Evolutionary conservation across 371 early-diverging fungal genomes (phyloP).

Genomic region (Globomyces sp.): DNA sequence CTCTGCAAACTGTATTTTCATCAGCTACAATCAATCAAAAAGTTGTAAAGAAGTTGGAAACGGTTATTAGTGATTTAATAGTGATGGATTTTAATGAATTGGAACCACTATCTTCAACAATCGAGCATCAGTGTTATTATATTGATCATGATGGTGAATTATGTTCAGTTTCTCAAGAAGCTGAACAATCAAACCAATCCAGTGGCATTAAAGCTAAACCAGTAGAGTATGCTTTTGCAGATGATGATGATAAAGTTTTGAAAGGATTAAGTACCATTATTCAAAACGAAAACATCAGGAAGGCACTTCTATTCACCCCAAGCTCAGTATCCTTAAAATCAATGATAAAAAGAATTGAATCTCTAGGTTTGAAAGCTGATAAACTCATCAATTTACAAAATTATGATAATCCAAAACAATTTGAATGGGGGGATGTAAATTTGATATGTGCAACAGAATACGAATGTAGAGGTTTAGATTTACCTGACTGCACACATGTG

Average conservation of each 20-base stretch:
- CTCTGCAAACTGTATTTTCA: slow-evolving; percentile 59
- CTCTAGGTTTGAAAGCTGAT: slow-evolving; percentile 31
- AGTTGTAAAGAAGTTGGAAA: too few relatives aligned
- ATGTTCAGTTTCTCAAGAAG: background rate
- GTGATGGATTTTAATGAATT: too few relatives aligned
- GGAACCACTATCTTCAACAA: slow-evolving; percentile 35
- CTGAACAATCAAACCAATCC: background rate
- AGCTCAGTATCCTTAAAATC: slow-evolving; percentile 29
- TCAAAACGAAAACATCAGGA: slow-evolving; percentile 48
- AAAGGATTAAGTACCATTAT: slow-evolving; percentile 56
- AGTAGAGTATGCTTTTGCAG: slow-evolving; percentile 41
- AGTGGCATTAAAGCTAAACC: slow-evolving; percentile 13
- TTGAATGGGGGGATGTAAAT: slow-evolving; percentile 9
- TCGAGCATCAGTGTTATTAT: slow-evolving; percentile 41
- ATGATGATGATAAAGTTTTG: slow-evolving; percentile 64
- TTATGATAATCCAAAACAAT: slow-evolving; percentile 6
- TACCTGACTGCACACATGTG: slow-evolving; percentile 79
- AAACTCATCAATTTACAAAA: slow-evolving; percentile 36
- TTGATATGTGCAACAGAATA: slow-evolving; percentile 71
- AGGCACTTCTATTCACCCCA: slow-evolving; percentile 65
- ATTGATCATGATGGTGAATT: background rate
- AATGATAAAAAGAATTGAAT: slow-evolving; percentile 26
- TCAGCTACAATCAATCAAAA: slow-evolving; percentile 73
- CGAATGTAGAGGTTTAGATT: slow-evolving; percentile 83
- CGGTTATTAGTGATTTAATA: too few relatives aligned